Conservation (phyloP, 257 asterid genomes). For the Lantana camara region DNA sequence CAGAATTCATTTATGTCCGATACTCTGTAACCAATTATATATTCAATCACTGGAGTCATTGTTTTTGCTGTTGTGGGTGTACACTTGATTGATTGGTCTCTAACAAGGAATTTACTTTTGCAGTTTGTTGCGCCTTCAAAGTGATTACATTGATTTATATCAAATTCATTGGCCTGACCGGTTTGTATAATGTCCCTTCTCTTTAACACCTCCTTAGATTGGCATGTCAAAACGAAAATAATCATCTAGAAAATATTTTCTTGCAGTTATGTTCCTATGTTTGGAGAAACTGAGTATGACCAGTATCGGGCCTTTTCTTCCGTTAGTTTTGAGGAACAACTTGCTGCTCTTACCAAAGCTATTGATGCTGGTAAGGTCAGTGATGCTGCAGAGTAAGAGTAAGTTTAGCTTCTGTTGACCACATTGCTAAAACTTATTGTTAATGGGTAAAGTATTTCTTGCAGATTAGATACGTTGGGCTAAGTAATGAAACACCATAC, state of each 20-base stretch:
- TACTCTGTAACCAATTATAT: not conserved
- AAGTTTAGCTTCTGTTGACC: constrained; percentile 2
- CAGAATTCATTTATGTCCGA: constrained; percentile 21
- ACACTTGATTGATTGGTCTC: constrained; percentile 22
- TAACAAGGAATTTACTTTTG: constrained; percentile 26
- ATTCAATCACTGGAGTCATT: not conserved
- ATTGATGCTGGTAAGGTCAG: constrained; percentile 85
- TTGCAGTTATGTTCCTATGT: constrained; percentile 73
- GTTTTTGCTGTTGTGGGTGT: constrained; percentile 10
- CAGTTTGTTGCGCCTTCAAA: constrained; percentile 74
- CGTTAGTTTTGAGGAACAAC: constrained; percentile 77
- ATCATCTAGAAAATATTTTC: no score
- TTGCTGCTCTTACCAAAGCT: constrained; percentile 72
- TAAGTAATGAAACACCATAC: constrained; percentile 92
- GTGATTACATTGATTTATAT: constrained; percentile 86
- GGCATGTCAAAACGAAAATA: no score
- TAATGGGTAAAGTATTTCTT: constrained; percentile 23
- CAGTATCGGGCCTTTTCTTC: constrained; percentile 48
- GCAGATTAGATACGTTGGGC: constrained; percentile 88
- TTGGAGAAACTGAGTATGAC: constrained; percentile 86
- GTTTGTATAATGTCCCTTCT: constrained; percentile 56
- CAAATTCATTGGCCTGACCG: constrained; percentile 99
- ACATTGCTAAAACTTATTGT: constrained; percentile 10
- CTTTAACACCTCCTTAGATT: constrained; percentile 9
- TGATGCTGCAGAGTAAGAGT: constrained; percentile 25